phyloP scores from a whole-genome alignment of 2,329 filamentous ascomycete species.

The Colletotrichum lentis region DNA sequence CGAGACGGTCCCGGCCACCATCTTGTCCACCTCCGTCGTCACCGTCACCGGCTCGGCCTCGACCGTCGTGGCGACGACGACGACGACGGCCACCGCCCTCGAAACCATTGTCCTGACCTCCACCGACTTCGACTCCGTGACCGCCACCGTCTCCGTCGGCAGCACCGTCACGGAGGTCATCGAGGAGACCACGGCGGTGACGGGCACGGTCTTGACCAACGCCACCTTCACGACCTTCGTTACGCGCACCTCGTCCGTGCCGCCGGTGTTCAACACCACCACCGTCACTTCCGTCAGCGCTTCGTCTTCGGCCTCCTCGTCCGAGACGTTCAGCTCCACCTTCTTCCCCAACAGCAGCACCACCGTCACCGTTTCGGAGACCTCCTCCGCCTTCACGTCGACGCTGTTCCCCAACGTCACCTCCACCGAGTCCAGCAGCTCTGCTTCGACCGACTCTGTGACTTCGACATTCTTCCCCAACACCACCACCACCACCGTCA shows the following conservation, averaged over 20 bases:
- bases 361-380: background rate
- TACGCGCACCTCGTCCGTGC: slow-evolving; percentile 28
- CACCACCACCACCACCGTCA: slow-evolving; percentile 9
- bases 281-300: background rate
- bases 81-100: slow-evolving; percentile 8
- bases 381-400: background rate
- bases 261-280: slow-evolving; percentile 6
- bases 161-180: slow-evolving; percentile 33
- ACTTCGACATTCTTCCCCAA: slow-evolving; percentile 15
- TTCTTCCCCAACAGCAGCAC: slow-evolving; percentile 11
- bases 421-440: background rate
- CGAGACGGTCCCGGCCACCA: slow-evolving; percentile 32
- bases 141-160: slow-evolving; percentile 22
- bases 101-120: slow-evolving; percentile 15
- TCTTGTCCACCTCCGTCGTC: slow-evolving; percentile 30
- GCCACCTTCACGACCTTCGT: slow-evolving; percentile 35
- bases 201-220: slow-evolving; percentile 28
- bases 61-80: slow-evolving; percentile 15
- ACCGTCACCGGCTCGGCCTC: slow-evolving; percentile 25
- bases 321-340: slow-evolving; percentile 1
- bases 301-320: background rate
- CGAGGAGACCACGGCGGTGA: slow-evolving; percentile 31
- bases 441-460: background rate
- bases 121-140: slow-evolving; percentile 19
- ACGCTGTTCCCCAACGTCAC: slow-evolving; percentile 6